These are phyloP conservation scores for Plectosphaerella plurivora DNA, from an alignment of 2,329 filamentous ascomycete genomes.

Conservation along the genomic window DNA sequence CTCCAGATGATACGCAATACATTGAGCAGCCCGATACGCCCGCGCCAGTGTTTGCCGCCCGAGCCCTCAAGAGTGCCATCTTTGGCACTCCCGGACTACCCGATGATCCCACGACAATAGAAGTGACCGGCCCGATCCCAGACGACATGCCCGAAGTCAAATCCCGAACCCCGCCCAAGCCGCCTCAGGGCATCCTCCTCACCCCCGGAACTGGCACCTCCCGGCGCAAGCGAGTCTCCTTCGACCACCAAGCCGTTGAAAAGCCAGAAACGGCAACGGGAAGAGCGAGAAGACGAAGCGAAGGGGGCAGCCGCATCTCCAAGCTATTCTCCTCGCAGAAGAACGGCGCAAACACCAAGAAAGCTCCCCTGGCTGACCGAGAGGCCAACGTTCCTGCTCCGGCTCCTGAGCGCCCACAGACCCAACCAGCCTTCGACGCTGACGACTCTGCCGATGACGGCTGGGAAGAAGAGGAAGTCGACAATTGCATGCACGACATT, in stretches of 20 bases:
- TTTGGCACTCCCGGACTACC: conserved; percentile 53
- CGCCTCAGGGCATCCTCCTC: conserved; percentile 52
- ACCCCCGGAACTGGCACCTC: conserved; percentile 59
- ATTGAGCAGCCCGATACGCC: conserved; percentile 60
- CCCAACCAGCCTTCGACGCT: background rate
- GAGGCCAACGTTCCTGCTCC: background rate
- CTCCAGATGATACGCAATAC: conserved; percentile 35
- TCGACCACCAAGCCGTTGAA: conserved; percentile 50
- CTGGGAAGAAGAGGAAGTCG: conserved; percentile 42
- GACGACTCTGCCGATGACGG: conserved; percentile 33
- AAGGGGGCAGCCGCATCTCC: conserved; percentile 10
- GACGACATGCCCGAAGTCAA: conserved; percentile 17
- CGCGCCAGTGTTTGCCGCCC: conserved; percentile 61
- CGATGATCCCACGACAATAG: conserved; percentile 22
- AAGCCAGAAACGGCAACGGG: conserved; percentile 25
- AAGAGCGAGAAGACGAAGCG: conserved; percentile 23
- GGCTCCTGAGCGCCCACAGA: background rate
- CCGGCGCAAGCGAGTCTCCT: conserved; percentile 61
- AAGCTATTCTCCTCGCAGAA: conserved; percentile 2
- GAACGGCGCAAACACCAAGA: conserved; percentile 15
- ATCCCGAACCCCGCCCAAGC: conserved; percentile 42
- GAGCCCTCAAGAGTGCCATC: conserved; percentile 59
- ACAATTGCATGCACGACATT: conserved; percentile 51
- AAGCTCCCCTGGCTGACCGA: conserved; percentile 25
- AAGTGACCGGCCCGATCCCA: background rate